Evolutionary conservation across 257 asterid species (phyloP).

Genomic region (Vinca minor): DNA sequence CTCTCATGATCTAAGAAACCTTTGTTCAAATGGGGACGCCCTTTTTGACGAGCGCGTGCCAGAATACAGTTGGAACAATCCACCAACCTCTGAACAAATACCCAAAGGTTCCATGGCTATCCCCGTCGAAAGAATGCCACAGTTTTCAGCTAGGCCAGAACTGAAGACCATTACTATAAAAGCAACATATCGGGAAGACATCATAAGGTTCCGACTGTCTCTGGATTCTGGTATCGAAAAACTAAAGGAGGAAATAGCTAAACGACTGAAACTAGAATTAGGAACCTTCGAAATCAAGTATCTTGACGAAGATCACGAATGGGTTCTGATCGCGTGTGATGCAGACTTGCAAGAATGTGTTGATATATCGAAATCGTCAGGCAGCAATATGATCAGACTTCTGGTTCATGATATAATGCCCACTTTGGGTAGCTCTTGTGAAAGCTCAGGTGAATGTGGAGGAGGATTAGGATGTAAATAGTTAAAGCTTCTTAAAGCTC

Average conservation of each 20-base stretch:
- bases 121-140: conserved; percentile 32
- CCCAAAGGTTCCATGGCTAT: conserved; percentile 29
- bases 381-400: conserved; percentile 50
- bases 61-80: conserved; percentile 52
- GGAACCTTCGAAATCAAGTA: conserved; percentile 82
- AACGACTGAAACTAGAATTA: conserved; percentile 60
- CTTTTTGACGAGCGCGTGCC: conserved; percentile 40
- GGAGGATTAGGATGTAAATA: conserved; percentile 30
- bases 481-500: conserved; percentile 15
- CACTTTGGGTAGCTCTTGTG: conserved; percentile 68
- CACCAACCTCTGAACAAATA: conserved; percentile 21
- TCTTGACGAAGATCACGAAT: conserved; percentile 80
- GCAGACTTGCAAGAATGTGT: no score
- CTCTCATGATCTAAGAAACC: conserved; percentile 62
- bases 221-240: conserved; percentile 40
- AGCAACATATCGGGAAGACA: conserved; percentile 69
- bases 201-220: conserved; percentile 60
- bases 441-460: conserved; percentile 67
- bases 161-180: no score
- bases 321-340: conserved; percentile 82
- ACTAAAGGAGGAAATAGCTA: conserved; percentile 71
- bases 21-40: conserved; percentile 45
- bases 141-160: conserved; percentile 24
- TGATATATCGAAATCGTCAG: conserved; percentile 47
- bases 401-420: conserved; percentile 63